Evolutionary conservation across 768 basidiomycete species (phyloP), one percentile per base, ranked within the genome.

Genomic region (Podaxis rugospora): DNA sequence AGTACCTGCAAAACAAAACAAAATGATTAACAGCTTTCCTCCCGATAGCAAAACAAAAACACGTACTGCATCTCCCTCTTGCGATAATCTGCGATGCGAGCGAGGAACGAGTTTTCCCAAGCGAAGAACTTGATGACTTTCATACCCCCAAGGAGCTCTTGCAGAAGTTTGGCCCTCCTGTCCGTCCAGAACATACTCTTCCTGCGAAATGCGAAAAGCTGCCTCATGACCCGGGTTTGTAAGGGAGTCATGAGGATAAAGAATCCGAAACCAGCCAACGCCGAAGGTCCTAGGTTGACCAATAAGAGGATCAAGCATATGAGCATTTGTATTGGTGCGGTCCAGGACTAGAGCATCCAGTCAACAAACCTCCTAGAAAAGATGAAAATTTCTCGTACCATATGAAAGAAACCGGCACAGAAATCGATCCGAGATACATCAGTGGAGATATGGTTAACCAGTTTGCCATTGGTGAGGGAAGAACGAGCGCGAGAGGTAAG

Each of bases 361-460:
- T 49, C 13, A 49, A 14, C 7, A 25, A 49, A 18, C 6, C 25
- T 49, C 47, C 9, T 25, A 3, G 18, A 18, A n/a, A 18, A 23
- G 11, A 49, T 49, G n/a, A 25, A 42, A 13, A 40, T 23, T 23
- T 23, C 56, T 32, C 72, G 25, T 55, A 74, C 77, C 80, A 93
- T 87, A 66, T 92, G 90, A 72, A 92, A 89, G 75, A 87, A 90
- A 18, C 87, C 79, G 66, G 84, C 80, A 66, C 88, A 89, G 66
- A 94, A 97, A 69, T 98, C 94, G 69, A 98, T 91, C 21, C 95
- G 84, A 28, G 90, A 93, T 21, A 95, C 86, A 69, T 95, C 93
- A 0, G 91, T 93, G 4, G 92, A 93, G 62, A 98, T 95, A 74
- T 96, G 93, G 65, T 94, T 95, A 64, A 97, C 89, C 10, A 97